Evolutionary conservation across 1,139 yeast species (phyloP).

Genomic region (Wickerhamomyces sp.): DNA sequence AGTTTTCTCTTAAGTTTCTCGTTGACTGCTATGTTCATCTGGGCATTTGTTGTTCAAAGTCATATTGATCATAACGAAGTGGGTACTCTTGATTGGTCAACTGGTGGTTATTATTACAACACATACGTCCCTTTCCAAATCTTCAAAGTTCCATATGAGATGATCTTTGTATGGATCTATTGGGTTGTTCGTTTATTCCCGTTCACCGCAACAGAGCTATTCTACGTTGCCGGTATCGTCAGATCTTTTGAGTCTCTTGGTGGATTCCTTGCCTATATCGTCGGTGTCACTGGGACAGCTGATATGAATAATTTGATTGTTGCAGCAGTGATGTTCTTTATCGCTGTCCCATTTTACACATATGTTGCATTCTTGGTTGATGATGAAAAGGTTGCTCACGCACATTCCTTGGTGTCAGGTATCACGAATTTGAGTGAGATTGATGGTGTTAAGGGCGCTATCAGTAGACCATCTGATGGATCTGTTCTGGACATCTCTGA

Average conservation of each 20-base stretch:
- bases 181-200: constrained; percentile 20
- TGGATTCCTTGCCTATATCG: constrained; percentile 14
- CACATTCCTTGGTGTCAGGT: background rate
- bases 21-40: constrained; percentile 16
- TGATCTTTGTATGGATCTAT: constrained; percentile 20
- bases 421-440: too few species aligned
- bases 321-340: constrained; percentile 1
- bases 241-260: constrained; percentile 16
- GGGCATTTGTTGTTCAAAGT: constrained; percentile 17
- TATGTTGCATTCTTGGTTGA: constrained; percentile 16
- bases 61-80: constrained; percentile 9
- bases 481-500: too few species aligned
- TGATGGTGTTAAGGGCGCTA: too few species aligned
- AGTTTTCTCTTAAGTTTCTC: constrained; percentile 13
- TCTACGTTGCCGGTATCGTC: constrained; percentile 12
- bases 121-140: constrained; percentile 20
- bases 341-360: constrained; percentile 13
- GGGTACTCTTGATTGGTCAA: constrained; percentile 17
- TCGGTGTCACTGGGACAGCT: constrained; percentile 15
- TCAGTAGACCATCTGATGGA: too few species aligned
- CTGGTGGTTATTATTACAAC: constrained; percentile 12
- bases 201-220: constrained; percentile 4
- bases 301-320: constrained; percentile 16
- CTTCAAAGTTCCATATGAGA: constrained; percentile 19
- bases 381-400: background rate